Evolutionary conservation across 495 filamentous ascomycete genomes (phyloP), one percentile per base, ranked within the genome.

Genomic region (Aspergillus sparsus): DNA sequence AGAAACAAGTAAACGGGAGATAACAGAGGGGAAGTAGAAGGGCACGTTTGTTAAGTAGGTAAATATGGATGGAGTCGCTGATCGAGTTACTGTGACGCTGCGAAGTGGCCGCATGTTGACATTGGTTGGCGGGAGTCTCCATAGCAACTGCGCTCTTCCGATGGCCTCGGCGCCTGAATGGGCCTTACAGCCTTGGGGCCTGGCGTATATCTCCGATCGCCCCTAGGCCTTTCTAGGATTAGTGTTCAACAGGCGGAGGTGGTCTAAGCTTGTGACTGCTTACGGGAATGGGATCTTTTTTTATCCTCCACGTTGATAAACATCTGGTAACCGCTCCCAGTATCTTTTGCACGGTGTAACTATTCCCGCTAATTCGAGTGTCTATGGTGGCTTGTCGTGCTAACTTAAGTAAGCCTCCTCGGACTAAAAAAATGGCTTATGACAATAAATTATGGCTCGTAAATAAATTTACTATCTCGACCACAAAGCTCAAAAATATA

Each of bases 61-160:
- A 41, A 33, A 36, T 49, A 49, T 49, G 41, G 11, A 33, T 55
- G 53, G 53, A 31, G 33, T 33, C 31, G 44, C 49, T 32, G 55
- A 37, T 57, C 15, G 15, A 3, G 37, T 44, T 21, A 39, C 5
- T 5, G 52, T 9, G 33, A 13, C 47, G 57, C 49, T 51, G 35
- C 21, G 54, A 58, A 44, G 55, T 5, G 31, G 49, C 21, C 44
- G 32, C 33, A 53, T 74, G 74, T 75, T 74, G 65, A 71, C 74
- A 71, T 55, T 58, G 63, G 60, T 37, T 62, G 45, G 53, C 66
- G 59, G 75, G 63, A 75, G 75, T 78, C 63, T 61, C 73, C 69
- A 70, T 67, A 61, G 74, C 71, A 78, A 78, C 74, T 33, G 45
- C 50, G 41, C 53, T 34, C 54, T 49, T 50, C 31, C 44, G 33